A percentile compares a stretch with the other conserved stretches of the same genome.
phyloP scores from a whole-genome alignment of 179 eudicot species.

The Heliamphora pulchella region DNA sequence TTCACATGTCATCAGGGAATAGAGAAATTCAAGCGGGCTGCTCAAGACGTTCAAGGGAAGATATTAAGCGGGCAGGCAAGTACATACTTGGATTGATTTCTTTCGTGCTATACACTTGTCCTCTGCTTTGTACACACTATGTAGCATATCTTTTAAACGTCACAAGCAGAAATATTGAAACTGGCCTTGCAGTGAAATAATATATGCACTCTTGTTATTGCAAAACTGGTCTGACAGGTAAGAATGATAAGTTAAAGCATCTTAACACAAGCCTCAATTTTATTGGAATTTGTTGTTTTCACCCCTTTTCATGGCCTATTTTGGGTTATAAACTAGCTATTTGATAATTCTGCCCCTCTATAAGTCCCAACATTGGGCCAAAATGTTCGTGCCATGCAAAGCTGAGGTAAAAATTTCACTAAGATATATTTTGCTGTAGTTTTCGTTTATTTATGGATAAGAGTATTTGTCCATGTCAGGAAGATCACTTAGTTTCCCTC shows the following conservation, averaged over 20 bases:
- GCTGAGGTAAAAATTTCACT: neutral
- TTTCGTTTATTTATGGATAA: neutral
- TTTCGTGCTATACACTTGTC: neutral
- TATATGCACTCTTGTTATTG: neutral
- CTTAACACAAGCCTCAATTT: neutral
- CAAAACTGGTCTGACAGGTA: neutral
- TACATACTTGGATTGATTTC: neutral
- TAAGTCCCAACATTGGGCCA: no score
- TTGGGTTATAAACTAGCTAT: no score
- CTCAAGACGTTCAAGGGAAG: slow-evolving; percentile 76
- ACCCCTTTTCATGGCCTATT: no score
- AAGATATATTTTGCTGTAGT: neutral
- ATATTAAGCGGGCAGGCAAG: slow-evolving; percentile 77
- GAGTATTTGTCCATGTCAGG: neutral
- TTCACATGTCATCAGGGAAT: slow-evolving; percentile 55
- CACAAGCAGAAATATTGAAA: neutral
- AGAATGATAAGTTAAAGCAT: slow-evolving; percentile 3
- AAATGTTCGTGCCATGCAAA: neutral
- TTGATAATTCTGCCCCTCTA: no score
- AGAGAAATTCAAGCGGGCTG: slow-evolving; percentile 81
- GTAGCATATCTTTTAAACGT: neutral
- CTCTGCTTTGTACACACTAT: neutral
- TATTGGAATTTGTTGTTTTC: neutral
- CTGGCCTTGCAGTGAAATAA: neutral
- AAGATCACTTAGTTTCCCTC: neutral